Base-by-base conservation (phyloP, 2,329 filamentous ascomycete species). In the Colletotrichum tabaci region DNA sequence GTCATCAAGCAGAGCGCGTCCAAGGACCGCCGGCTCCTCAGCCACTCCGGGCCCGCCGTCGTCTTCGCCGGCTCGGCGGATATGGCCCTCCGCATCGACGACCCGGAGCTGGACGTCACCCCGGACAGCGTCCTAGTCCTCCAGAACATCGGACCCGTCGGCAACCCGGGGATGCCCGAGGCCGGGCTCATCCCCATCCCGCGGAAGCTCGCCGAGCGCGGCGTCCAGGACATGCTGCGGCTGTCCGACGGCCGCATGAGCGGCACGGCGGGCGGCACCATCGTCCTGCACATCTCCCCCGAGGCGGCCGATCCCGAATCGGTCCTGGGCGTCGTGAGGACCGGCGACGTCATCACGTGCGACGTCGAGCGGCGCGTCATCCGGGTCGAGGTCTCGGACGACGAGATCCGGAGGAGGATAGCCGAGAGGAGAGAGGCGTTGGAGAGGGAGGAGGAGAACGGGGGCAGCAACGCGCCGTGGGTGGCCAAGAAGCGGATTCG, bases 161-260 rank as follows among this genome's bases (percentile, higher is more conserved):
- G 95, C 23, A 94, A 94, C 2, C 95, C 95, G 0, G 95, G 95
- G 15, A 98, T 98, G 95, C 95, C 95, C 1, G 95, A 98, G 81
- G 94, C 96, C 67, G 87, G 87, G 0, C 79, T 89, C 35, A 83
- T 89, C 1, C 87, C 87, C 0, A 88, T 89, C 30, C 90, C 97
- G 18, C 93, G 95, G 78, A 94, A 95, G 61, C 90, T 92, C 40
- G 94, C 93, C 0, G 90, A 92, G 0, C 90, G 90, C 1, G 93
- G 93, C 10, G 87, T 98, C 5, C 87, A 85, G 16, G 96, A 98
- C 73, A 91, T 98, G 80, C 90, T 96, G 4, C 86, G 97, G 1
- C 88, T 98, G 42, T 97, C 94, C 0, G 95, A 98, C 77, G 95
- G 95, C 0, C 84, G 95, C 40, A 98, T 98, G 85, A 93, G 89